These are phyloP conservation scores for Elaeis guineensis DNA, from an alignment of 176 grass and related monocot genomes.

Conservation along the genomic window DNA sequence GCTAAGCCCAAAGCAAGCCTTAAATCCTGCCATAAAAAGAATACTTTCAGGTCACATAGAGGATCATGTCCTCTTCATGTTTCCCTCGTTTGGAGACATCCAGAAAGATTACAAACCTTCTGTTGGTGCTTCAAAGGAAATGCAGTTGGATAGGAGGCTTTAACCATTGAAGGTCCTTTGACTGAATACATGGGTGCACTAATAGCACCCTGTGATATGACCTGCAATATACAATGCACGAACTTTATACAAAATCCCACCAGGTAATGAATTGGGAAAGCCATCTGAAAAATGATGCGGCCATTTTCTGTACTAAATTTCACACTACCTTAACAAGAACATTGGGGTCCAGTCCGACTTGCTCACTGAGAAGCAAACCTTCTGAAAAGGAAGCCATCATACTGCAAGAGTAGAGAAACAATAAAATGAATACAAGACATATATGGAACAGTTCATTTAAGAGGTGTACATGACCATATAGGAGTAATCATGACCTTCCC, in stretches of 20 bases:
- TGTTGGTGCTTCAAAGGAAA: conserved; percentile 98
- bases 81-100: background rate
- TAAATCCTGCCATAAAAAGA: conserved; percentile 54
- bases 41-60: background rate
- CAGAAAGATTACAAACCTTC: conserved; percentile 45
- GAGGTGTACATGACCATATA: conserved; percentile 1
- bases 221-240: conserved; percentile 31
- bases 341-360: conserved; percentile 66
- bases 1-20: conserved; percentile 69
- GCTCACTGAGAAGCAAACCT: conserved; percentile 75
- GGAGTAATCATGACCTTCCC: conserved; percentile 50
- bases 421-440: background rate
- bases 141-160: conserved; percentile 68
- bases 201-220: conserved; percentile 7
- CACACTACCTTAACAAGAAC: conserved; percentile 62
- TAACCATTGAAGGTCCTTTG: conserved; percentile 94
- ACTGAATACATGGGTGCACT: conserved; percentile 77
- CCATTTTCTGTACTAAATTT: background rate
- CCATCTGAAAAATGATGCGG: too few relatives aligned
- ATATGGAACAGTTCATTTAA: too few relatives aligned
- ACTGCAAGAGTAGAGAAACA: conserved; percentile 39
- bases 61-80: background rate
- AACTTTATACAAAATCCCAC: too few relatives aligned
- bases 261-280: too few relatives aligned
- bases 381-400: conserved; percentile 97